A percentile compares a stretch with the other conserved stretches of the same genome.
Conservation (phyloP, 2,329 filamentous ascomycete genomes). For the Microcyclosporella mali region DNA sequence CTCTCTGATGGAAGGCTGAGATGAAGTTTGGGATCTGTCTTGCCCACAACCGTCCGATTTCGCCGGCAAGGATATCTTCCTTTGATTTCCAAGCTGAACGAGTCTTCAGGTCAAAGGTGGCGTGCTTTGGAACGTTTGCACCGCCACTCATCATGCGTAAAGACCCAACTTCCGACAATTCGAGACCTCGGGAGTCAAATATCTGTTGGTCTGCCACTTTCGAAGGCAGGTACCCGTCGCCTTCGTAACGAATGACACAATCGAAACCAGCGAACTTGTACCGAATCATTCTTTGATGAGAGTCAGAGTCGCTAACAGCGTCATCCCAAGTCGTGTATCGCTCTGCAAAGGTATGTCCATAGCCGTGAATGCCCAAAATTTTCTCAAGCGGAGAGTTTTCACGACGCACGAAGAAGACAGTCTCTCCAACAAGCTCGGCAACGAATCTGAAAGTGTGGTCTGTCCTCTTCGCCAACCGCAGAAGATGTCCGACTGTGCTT, state of each 20-base stretch:
- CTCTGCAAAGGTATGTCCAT: constrained; percentile 61
- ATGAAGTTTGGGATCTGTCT: constrained; percentile 48
- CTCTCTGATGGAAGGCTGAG: constrained; percentile 44
- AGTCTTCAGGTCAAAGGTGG: constrained; percentile 51
- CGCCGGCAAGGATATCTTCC: constrained; percentile 34
- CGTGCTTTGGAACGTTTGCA: constrained; percentile 34
- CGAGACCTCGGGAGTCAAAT: neutral
- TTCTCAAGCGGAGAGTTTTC: constrained; percentile 55
- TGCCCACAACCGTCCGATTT: constrained; percentile 45
- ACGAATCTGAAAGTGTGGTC: constrained; percentile 52
- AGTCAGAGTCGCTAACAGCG: constrained; percentile 49
- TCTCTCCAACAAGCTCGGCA: constrained; percentile 51
- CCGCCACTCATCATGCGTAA: constrained; percentile 11
- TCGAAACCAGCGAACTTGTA: constrained; percentile 53
- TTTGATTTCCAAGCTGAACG: constrained; percentile 32
- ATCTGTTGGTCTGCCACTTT: too few species aligned
- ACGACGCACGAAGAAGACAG: constrained; percentile 57
- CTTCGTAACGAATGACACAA: constrained; percentile 51
- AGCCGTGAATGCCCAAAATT: constrained; percentile 53
- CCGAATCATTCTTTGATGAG: constrained; percentile 56
- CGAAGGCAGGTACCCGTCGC: constrained; percentile 49
- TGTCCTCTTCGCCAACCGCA: constrained; percentile 48
- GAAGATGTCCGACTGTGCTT: constrained; percentile 56
- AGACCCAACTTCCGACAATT: constrained; percentile 1
- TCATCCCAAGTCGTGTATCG: constrained; percentile 58